Evolutionary conservation across 768 basidiomycete species (phyloP).

Genomic region (Tricholoma flavovirens): DNA sequence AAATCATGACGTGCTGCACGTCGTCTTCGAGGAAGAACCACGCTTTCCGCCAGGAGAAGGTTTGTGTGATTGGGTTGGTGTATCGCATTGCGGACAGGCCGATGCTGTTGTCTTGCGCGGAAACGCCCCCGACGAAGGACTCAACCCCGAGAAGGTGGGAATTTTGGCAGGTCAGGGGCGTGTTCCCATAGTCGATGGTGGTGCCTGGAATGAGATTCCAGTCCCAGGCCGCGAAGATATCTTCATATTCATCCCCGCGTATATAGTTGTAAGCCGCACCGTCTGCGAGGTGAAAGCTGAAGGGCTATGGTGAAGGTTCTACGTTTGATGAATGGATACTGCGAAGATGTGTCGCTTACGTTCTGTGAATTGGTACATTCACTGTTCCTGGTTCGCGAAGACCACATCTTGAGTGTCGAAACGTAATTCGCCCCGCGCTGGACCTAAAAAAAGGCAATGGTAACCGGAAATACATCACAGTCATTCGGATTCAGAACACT

Average conservation of each 20-base stretch:
- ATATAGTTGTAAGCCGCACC: constrained; percentile 62
- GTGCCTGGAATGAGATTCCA: constrained; percentile 75
- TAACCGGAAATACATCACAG: background rate
- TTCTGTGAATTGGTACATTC: constrained; percentile 65
- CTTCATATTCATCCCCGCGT: constrained; percentile 65
- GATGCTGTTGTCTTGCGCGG: constrained; percentile 37
- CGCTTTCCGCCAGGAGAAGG: constrained; percentile 59
- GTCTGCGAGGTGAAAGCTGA: constrained; percentile 68
- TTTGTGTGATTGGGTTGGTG: constrained; percentile 53
- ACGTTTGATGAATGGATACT: background rate
- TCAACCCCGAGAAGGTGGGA: constrained; percentile 42
- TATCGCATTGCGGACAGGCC: constrained; percentile 64
- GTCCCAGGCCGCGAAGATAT: constrained; percentile 69
- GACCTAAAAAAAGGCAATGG: constrained; percentile 4
- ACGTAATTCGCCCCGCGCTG: constrained; percentile 39
- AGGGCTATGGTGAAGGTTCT: constrained; percentile 32
- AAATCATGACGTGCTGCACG: constrained; percentile 58
- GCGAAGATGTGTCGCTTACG: constrained; percentile 24
- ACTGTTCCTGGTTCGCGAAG: constrained; percentile 51
- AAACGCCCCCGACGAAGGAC: constrained; percentile 61
- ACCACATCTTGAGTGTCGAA: constrained; percentile 59
- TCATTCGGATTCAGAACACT: background rate
- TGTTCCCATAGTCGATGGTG: constrained; percentile 58
- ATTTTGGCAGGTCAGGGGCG: constrained; percentile 44
- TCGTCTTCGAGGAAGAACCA: constrained; percentile 73